Base-by-base conservation (phyloP, 2,329 filamentous ascomycete species). In the Trichophaea hybrida region DNA sequence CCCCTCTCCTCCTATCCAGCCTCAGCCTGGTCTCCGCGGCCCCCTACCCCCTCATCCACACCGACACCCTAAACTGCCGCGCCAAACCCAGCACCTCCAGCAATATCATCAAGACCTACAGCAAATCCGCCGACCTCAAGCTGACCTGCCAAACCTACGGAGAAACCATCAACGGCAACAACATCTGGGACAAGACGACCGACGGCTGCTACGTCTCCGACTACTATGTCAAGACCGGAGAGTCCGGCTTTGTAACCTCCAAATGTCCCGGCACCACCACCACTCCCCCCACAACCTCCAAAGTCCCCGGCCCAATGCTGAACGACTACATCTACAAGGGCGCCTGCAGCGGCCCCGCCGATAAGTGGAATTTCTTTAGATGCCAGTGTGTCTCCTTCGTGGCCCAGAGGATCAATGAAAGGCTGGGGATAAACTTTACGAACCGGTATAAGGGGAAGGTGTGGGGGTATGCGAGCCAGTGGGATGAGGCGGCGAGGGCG, bases 171-270 rank as follows among this genome's bases (percentile, higher is more conserved):
- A 40, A 40, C 1, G 59, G 59, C 12, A 52, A 62, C 52, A 49
- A 51, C 53, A 59, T 62, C 58, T 62, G 60, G 60, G 60, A 62
- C 55, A 58, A 61, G 17, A 61, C 59, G 17, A 32, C 37, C 51
- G 60, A 62, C 38, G 60, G 53, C 38, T 62, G 60, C 40, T 62
- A 62, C 12, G 60, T 62, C 8, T 33, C 60, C 13, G 60, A 62
- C 33, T 61, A 61, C 60, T 62, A 61, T 40, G 54, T 62, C 54
- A 62, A 62, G 53, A 62, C 60, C 6, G 60, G 60, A 17, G 35
- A 37, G 3, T 6, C 13, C 24, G 54, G 59, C 7, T 59, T 61
- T 38, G 52, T 62, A 12, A 24, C 44, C 17, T 13, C 24, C 4
- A 34, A 49, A 49, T 49, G 46, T 40, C 37, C 37, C 37, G 37